Percentiles rank a stretch among this genome's conserved stretches.
Conservation (phyloP, 1,284 basidiomycete genomes). For the Microbotryum violaceum region DNA sequence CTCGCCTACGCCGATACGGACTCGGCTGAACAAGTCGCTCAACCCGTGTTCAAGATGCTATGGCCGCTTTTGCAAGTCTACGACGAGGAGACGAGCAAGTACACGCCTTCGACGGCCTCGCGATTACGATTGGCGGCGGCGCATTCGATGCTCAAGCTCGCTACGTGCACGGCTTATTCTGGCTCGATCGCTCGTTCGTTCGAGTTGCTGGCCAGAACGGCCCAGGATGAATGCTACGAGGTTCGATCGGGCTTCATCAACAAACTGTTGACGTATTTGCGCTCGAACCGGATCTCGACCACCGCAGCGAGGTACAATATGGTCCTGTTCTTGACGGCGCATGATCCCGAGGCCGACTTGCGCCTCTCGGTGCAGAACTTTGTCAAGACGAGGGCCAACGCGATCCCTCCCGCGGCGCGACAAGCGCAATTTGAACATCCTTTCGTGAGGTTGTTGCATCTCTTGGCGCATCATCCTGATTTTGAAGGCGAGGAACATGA, state of each 20-base stretch:
- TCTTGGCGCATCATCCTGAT: slow-evolving; percentile 91
- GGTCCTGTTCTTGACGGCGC: slow-evolving; percentile 76
- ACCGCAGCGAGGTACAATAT: slow-evolving; percentile 67
- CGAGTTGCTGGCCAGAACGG: slow-evolving; percentile 24
- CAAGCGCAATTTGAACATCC: slow-evolving; percentile 68
- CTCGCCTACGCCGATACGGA: slow-evolving; percentile 53
- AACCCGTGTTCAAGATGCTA: slow-evolving; percentile 67
- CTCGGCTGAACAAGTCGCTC: slow-evolving; percentile 55
- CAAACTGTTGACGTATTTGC: slow-evolving; percentile 61
- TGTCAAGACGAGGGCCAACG: background rate
- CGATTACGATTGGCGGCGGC: slow-evolving; percentile 71
- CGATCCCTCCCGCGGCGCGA: slow-evolving; percentile 47
- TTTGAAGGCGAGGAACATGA: slow-evolving; percentile 44
- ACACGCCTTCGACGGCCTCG: slow-evolving; percentile 31
- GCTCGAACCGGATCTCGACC: slow-evolving; percentile 37
- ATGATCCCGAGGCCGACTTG: slow-evolving; percentile 83
- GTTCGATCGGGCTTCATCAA: slow-evolving; percentile 71
- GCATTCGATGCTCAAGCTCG: slow-evolving; percentile 70
- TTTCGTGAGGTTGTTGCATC: slow-evolving; percentile 75
- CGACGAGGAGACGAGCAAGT: slow-evolving; percentile 3
- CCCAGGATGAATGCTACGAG: slow-evolving; percentile 75
- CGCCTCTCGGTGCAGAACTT: slow-evolving; percentile 12
- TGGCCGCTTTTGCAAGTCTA: slow-evolving; percentile 53
- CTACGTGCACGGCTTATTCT: slow-evolving; percentile 52
- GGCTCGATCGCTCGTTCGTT: slow-evolving; percentile 27